phyloP scores from a whole-genome alignment of 805 yeast species.

The Wickerhamiella cacticola region DNA sequence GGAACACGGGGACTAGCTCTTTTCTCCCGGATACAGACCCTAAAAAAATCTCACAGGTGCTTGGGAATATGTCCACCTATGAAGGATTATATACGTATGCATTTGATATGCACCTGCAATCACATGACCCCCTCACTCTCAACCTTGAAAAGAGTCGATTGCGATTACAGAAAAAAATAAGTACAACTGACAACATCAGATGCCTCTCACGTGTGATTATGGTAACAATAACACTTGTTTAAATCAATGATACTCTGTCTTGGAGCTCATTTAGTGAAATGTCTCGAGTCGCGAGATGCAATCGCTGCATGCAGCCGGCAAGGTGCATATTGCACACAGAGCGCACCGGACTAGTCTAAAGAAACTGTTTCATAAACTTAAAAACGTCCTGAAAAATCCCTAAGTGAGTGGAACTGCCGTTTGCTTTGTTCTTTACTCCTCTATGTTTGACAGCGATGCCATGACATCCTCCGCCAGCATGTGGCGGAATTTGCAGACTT shows the following conservation, averaged over 20 bases:
- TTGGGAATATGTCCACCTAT: slow-evolving; percentile 1
- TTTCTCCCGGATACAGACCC: not conserved
- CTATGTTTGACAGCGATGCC: not conserved
- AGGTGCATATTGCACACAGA: not conserved
- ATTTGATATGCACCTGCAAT: slow-evolving; percentile 7
- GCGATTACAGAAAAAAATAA: not conserved
- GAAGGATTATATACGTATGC: slow-evolving; percentile 11
- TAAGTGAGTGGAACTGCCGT: not conserved
- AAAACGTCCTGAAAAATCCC: no score
- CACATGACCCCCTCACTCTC: slow-evolving; percentile 2
- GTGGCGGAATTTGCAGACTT: not conserved
- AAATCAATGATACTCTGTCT: not conserved
- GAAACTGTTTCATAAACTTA: not conserved
- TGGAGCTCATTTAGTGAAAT: not conserved
- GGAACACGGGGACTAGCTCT: not conserved
- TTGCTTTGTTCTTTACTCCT: not conserved
- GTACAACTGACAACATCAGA: no score
- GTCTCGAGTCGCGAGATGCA: slow-evolving; percentile 3
- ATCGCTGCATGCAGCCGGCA: slow-evolving; percentile 4
- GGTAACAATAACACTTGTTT: not conserved
- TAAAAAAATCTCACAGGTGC: not conserved
- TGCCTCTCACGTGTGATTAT: not conserved
- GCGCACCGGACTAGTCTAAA: not conserved
- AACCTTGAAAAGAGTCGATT: not conserved
- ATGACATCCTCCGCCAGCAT: not conserved